Percentiles rank a stretch among this genome's conserved stretches.
phyloP scores from a whole-genome alignment of 495 filamentous ascomycete genomes.

The Hypoxylon fragiforme region DNA sequence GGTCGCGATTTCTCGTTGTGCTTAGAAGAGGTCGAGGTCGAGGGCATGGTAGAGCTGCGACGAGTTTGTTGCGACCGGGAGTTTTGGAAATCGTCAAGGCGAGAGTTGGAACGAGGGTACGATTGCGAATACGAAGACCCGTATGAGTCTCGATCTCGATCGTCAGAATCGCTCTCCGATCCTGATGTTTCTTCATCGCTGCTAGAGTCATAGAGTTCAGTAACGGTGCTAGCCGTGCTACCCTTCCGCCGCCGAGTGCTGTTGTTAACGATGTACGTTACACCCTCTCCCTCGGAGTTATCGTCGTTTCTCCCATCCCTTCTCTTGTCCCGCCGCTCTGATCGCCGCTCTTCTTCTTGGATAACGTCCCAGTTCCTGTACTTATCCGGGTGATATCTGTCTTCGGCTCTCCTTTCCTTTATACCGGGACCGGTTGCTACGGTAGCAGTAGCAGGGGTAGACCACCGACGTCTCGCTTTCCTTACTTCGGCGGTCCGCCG shows the following conservation, averaged over 20 bases:
- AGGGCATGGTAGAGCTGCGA: slow-evolving; percentile 21
- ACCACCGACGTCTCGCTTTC: slow-evolving; percentile 36
- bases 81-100: slow-evolving; percentile 12
- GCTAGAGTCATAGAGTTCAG: slow-evolving; percentile 37
- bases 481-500: slow-evolving; percentile 59
- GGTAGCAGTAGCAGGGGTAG: slow-evolving; percentile 1
- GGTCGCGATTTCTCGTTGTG: slow-evolving; percentile 3
- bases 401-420: slow-evolving; percentile 18
- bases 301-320: slow-evolving; percentile 31
- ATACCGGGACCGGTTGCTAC: neutral
- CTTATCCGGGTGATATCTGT: slow-evolving; percentile 34
- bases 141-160: slow-evolving; percentile 6
- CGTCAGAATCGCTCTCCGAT: slow-evolving; percentile 1
- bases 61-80: slow-evolving; percentile 13
- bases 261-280: slow-evolving; percentile 26
- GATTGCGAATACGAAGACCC: slow-evolving; percentile 26
- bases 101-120: slow-evolving; percentile 17
- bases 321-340: slow-evolving; percentile 1
- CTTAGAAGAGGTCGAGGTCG: slow-evolving; percentile 8
- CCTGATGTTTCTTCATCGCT: slow-evolving; percentile 14
- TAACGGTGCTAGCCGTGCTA: slow-evolving; percentile 25
- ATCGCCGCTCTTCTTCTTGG: slow-evolving; percentile 15
- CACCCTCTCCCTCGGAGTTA: slow-evolving; percentile 27
- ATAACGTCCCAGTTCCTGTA: slow-evolving; percentile 35
- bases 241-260: slow-evolving; percentile 17